A percentile compares a stretch with the other conserved stretches of the same genome.
Conservation (phyloP, 495 filamentous ascomycete genomes). For the Lepidopterella palustris region DNA sequence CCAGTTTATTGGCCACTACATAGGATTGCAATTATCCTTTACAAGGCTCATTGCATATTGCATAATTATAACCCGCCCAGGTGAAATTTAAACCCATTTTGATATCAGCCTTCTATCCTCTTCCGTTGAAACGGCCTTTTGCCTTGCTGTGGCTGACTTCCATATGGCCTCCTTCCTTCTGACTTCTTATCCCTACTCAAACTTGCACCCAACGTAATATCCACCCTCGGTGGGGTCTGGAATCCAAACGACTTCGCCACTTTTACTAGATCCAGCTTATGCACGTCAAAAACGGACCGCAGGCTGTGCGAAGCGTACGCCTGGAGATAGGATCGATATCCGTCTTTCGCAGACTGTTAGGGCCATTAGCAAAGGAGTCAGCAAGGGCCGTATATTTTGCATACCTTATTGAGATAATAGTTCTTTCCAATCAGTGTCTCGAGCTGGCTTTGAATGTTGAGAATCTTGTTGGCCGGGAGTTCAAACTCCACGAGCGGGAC, state of each 20-base stretch:
- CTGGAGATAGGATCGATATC: slow-evolving; percentile 79
- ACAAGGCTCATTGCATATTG: too few relatives aligned
- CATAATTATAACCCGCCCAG: too few relatives aligned
- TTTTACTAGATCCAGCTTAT: slow-evolving; percentile 88
- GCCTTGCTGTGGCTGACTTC: slow-evolving; percentile 55
- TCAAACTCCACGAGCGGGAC: slow-evolving; percentile 96
- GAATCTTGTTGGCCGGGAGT: slow-evolving; percentile 78
- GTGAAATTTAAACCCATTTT: neutral
- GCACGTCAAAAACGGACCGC: slow-evolving; percentile 83
- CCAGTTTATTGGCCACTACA: too few relatives aligned
- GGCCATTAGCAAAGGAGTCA: neutral
- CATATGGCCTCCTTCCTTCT: slow-evolving; percentile 71
- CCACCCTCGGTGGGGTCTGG: slow-evolving; percentile 76
- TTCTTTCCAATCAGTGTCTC: slow-evolving; percentile 91
- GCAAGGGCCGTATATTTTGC: slow-evolving; percentile 1
- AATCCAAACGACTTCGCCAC: slow-evolving; percentile 95
- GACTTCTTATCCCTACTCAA: slow-evolving; percentile 83
- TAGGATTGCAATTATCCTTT: too few relatives aligned
- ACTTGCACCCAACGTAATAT: slow-evolving; percentile 80
- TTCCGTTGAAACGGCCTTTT: slow-evolving; percentile 23
- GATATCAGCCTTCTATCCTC: neutral
- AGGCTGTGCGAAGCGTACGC: slow-evolving; percentile 90
- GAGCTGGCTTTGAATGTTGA: slow-evolving; percentile 90
- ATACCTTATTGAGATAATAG: slow-evolving; percentile 88
- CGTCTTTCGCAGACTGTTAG: slow-evolving; percentile 57